Evolutionary conservation across 2,329 filamentous ascomycete species (phyloP), one percentile per base, ranked within the genome.

Genomic region (Verticillium klebahnii): DNA sequence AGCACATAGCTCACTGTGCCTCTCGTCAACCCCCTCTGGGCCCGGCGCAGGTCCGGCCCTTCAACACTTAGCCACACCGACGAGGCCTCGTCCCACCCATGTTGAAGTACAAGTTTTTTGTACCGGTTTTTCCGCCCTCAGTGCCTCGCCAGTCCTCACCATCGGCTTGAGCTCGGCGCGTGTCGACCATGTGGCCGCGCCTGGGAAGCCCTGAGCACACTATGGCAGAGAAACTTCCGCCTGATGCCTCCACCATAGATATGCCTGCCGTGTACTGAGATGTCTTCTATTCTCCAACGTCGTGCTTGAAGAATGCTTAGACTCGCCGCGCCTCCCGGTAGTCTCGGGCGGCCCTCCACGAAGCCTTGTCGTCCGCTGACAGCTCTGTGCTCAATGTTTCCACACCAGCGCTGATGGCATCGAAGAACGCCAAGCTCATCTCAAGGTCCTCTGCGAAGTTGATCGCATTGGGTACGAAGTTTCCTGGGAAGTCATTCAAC

Each of bases 371-470:
- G 1, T 70, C 72, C 29, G 75, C 71, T 5, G 77, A 68, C 17
- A 88, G 68, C 65, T 83, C 78, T 60, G 80, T 77, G 32, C 73
- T 74, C 9, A 89, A 71, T 11, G 78, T 80, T 72, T 84, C 80
- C n/a, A 89, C 74, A 52, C 85, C 86, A 23, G 77, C 78, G 65
- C 83, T 78, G 39, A 89, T 71, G 5, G 85, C 84, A 61, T 81
- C 78, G 66, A 89, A 83, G 69, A 89, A 87, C 37, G 78, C 78
- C 65, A 82, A 83, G 52, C 80, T 82, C 29, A 85, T 78, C 11
- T 82, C 79, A 29, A 89, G 75, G 70, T 89, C 87, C 56, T 87
- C 85, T n/a, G 74, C 73, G 64, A 88, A 81, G 56, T 85, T 75
- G 45, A 82, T 80, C 12, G 85, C 84, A 67, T 79, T 83, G 1